Percentiles rank a stretch among this genome's conserved stretches.
phyloP scores from a whole-genome alignment of 768 basidiomycete species.

The Gloeostereum incarnatum region DNA sequence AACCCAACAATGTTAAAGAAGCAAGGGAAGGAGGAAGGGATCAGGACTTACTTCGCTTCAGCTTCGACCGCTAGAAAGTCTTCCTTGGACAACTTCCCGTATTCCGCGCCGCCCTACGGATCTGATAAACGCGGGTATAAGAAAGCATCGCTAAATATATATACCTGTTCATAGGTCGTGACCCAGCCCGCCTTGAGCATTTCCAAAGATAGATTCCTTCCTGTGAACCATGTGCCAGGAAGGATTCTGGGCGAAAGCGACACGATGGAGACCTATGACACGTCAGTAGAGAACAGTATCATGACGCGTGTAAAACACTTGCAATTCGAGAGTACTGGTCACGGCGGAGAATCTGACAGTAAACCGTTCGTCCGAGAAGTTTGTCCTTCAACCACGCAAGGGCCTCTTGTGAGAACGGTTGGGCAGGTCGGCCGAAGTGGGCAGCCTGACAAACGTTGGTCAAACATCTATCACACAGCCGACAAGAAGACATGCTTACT shows the following conservation, averaged over 20 bases:
- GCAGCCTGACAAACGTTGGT: slow-evolving; percentile 36
- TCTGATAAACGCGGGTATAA: neutral
- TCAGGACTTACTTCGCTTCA: slow-evolving; percentile 52
- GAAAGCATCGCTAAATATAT: neutral
- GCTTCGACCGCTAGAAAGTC: slow-evolving; percentile 51
- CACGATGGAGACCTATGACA: slow-evolving; percentile 56
- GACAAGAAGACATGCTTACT: slow-evolving; percentile 28
- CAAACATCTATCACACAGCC: neutral
- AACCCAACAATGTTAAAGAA: neutral
- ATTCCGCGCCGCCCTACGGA: slow-evolving; percentile 56
- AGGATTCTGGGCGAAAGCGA: slow-evolving; percentile 42
- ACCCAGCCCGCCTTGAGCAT: slow-evolving; percentile 80
- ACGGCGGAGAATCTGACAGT: slow-evolving; percentile 61
- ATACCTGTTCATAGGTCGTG: slow-evolving; percentile 59
- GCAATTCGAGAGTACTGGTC: slow-evolving; percentile 87
- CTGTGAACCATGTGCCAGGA: slow-evolving; percentile 36
- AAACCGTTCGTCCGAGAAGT: slow-evolving; percentile 50
- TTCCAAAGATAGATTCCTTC: slow-evolving; percentile 47
- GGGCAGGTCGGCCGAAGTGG: slow-evolving; percentile 77
- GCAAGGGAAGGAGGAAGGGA: neutral
- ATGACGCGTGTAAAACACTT: too few species aligned
- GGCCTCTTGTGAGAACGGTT: slow-evolving; percentile 68
- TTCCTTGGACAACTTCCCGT: slow-evolving; percentile 62
- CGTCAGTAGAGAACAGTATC: neutral
- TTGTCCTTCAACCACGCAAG: slow-evolving; percentile 57